A percentile compares a stretch with the other conserved stretches of the same genome.
Conservation (phyloP, 345 rosid species). For the Dipteronia dyeriana region DNA sequence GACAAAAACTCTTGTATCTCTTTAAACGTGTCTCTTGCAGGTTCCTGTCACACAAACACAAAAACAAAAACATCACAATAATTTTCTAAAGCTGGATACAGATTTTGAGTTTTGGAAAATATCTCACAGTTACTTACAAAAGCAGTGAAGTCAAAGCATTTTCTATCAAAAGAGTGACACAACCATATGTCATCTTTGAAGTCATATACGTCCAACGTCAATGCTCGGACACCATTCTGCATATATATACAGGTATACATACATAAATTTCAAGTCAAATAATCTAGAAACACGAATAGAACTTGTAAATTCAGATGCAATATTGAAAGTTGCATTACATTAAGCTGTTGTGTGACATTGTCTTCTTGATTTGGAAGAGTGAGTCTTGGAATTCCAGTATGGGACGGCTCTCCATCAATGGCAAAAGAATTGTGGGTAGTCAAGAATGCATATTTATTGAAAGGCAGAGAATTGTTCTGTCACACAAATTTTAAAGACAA, state of each 20-base stretch:
- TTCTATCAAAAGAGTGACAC: conserved; percentile 53
- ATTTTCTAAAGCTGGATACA: not conserved
- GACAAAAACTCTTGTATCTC: conserved; percentile 51
- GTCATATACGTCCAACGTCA: conserved; percentile 68
- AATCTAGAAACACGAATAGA: no score
- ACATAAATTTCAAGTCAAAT: no score
- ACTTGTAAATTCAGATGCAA: not conserved
- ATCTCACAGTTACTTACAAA: conserved; percentile 41
- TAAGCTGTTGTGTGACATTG: conserved; percentile 31
- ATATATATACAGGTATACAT: not conserved
- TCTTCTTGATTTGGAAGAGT: conserved; percentile 42
- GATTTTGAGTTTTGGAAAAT: not conserved
- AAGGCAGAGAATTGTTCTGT: conserved; percentile 56
- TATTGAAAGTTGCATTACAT: conserved; percentile 7
- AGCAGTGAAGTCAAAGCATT: conserved; percentile 52
- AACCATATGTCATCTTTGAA: conserved; percentile 59
- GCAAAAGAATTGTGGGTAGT: conserved; percentile 66
- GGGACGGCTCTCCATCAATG: conserved; percentile 34
- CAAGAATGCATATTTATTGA: conserved; percentile 57
- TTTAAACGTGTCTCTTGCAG: conserved; percentile 47
- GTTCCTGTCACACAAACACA: conserved; percentile 28
- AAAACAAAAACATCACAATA: not conserved
- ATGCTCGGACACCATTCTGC: conserved; percentile 66
- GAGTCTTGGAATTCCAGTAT: conserved; percentile 20
- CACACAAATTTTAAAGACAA: not conserved